Conservation (phyloP, 176 grass and related monocot species). For the Secale cereale region DNA sequence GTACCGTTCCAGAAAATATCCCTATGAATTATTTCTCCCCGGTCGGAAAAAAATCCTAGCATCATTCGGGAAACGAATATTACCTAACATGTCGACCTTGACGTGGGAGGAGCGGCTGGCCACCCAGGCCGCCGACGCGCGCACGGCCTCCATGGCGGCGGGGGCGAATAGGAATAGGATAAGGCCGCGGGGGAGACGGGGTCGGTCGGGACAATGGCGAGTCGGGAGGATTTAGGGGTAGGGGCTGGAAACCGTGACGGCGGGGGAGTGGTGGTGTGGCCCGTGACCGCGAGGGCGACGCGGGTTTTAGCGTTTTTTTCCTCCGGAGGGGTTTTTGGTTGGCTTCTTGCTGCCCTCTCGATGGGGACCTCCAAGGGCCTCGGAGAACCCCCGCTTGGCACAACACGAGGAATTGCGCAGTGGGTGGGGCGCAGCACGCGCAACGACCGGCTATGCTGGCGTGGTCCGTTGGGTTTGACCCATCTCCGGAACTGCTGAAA, state of each 20-base stretch:
- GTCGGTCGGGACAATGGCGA: background rate
- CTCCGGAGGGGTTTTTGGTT: background rate
- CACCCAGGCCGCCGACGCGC: slow-evolving; percentile 77
- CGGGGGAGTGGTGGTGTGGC: slow-evolving; percentile 1
- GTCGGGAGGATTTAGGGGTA: background rate
- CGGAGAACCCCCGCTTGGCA: background rate
- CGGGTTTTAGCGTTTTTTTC: background rate
- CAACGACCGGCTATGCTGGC: background rate
- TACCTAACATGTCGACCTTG: slow-evolving; percentile 72
- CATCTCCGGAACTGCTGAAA: background rate
- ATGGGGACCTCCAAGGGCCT: background rate
- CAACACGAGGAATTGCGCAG: slow-evolving; percentile 1
- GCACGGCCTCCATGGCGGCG: slow-evolving; percentile 74
- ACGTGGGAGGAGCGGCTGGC: slow-evolving; percentile 76
- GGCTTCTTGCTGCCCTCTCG: background rate
- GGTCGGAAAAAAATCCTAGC: slow-evolving; percentile 40
- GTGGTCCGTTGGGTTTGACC: background rate
- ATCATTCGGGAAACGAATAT: background rate
- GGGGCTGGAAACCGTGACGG: background rate
- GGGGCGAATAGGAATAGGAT: background rate
- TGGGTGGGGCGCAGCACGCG: background rate
- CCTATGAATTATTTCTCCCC: background rate
- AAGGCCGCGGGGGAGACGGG: background rate
- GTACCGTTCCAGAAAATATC: background rate
- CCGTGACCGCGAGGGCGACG: slow-evolving; percentile 5